These are phyloP conservation scores for Protomyces inundatus DNA, from an alignment of 1,139 yeast species.

Conservation along the genomic window DNA sequence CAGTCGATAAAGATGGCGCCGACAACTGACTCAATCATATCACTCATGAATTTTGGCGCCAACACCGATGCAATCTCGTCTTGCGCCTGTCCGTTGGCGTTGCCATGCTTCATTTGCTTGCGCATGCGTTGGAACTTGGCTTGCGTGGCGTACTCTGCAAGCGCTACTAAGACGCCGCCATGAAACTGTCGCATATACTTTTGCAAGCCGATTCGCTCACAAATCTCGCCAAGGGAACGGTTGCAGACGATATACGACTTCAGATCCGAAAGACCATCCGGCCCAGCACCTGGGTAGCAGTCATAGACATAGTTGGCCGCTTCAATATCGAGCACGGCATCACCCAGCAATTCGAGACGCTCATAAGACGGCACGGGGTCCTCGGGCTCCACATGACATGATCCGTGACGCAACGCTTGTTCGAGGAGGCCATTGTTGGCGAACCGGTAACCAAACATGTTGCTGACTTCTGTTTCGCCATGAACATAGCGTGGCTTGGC, in stretches of 20 bases:
- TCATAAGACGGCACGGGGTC: conserved; percentile 20
- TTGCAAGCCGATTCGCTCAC: conserved; percentile 19
- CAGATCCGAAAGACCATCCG: conserved; percentile 8
- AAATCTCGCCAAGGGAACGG: conserved; percentile 25
- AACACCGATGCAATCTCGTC: background rate
- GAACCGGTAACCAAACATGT: conserved; percentile 22
- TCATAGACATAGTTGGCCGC: conserved; percentile 2
- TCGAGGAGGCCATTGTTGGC: conserved; percentile 5
- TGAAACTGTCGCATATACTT: conserved; percentile 23
- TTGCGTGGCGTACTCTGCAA: conserved; percentile 16
- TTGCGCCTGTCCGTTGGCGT: background rate
- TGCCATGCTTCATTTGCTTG: conserved; percentile 1
- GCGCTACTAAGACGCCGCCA: conserved; percentile 21
- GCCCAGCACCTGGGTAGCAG: background rate
- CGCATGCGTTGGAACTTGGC: conserved; percentile 1
- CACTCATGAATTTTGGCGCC: conserved; percentile 30
- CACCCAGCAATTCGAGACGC: conserved; percentile 29
- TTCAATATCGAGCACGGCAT: conserved; percentile 28
- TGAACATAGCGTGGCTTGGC: background rate
- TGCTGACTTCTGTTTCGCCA: conserved; percentile 4
- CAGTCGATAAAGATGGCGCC: conserved; percentile 29
- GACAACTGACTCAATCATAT: conserved; percentile 27
- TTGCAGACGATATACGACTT: conserved; percentile 27
- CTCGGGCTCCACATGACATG: conserved; percentile 7
- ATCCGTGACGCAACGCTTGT: conserved; percentile 29